A percentile compares a stretch with the other conserved stretches of the same genome.
Evolutionary conservation across 257 asterid genomes (phyloP).

Genomic region (Plantago elongata): DNA sequence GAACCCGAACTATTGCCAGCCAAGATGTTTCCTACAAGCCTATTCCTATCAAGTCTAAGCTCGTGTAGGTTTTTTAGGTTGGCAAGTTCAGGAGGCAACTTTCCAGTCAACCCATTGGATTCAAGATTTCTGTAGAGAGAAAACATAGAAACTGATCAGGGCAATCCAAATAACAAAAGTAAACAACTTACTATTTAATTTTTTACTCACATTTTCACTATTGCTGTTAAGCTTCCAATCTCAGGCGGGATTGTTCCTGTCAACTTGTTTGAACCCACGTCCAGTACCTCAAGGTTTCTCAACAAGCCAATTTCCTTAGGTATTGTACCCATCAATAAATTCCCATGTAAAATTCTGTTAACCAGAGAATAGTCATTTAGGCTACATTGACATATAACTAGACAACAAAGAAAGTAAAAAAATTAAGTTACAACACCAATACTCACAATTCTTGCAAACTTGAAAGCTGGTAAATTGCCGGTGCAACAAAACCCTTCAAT

Average conservation of each 20-base stretch:
- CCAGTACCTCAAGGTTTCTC: constrained; percentile 65
- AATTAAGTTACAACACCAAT: constrained; percentile 5
- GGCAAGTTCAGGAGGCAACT: constrained; percentile 73
- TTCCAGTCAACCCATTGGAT: constrained; percentile 86
- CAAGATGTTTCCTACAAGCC: constrained; percentile 63
- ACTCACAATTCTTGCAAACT: constrained; percentile 76
- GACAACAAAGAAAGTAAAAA: background rate
- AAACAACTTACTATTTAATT: constrained; percentile 12
- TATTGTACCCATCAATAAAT: constrained; percentile 67
- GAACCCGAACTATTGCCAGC: constrained; percentile 52
- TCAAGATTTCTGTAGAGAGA: constrained; percentile 44
- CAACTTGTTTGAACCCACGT: constrained; percentile 77
- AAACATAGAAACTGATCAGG: constrained; percentile 3
- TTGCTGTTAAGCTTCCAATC: constrained; percentile 61
- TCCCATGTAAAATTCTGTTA: constrained; percentile 69
- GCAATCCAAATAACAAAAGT: background rate
- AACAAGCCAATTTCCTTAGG: constrained; percentile 83
- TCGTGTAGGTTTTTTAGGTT: constrained; percentile 68
- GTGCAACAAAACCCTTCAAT: constrained; percentile 78
- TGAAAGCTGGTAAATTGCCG: constrained; percentile 55
- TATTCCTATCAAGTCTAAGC: constrained; percentile 81
- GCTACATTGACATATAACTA: background rate
- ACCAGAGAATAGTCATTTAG: constrained; percentile 13
- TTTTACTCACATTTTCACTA: constrained; percentile 59
- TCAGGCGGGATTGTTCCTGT: constrained; percentile 79